A percentile compares a stretch with the other conserved stretches of the same genome.
These are phyloP conservation scores for Cyberlindnera amylophila DNA, from an alignment of 805 yeast genomes.

Conservation along the genomic window DNA sequence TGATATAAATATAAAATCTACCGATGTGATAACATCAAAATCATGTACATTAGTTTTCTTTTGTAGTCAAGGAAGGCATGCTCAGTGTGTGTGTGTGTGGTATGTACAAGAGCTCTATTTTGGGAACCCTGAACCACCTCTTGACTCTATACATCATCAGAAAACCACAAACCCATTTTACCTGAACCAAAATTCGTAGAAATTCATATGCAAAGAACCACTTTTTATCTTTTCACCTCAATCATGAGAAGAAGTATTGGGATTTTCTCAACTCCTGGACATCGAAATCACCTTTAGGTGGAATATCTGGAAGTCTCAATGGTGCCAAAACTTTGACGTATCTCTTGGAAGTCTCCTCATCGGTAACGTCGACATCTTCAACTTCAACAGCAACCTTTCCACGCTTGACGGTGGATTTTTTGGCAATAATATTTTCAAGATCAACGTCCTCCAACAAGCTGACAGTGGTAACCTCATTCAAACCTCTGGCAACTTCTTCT, in stretches of 20 bases:
- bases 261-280: conserved; percentile 69
- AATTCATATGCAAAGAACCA: not conserved
- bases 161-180: not conserved
- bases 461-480: conserved; percentile 64
- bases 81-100: not conserved
- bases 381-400: conserved; percentile 25
- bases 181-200: not conserved
- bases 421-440: conserved; percentile 14
- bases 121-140: not conserved
- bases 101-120: not conserved
- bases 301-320: conserved; percentile 65
- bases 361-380: conserved; percentile 17
- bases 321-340: conserved; percentile 52
- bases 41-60: no score
- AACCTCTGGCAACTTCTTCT: conserved; percentile 44
- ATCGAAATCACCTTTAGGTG: conserved; percentile 80
- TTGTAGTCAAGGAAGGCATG: no score
- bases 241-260: conserved; percentile 69
- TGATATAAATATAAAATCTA: no score
- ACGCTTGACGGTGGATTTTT: conserved; percentile 5
- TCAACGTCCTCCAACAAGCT: conserved; percentile 40
- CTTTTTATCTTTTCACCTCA: no score
- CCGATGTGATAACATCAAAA: no score
- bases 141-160: not conserved
- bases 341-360: conserved; percentile 15